Base-by-base conservation (phyloP, 306 rosid genomes). In the Cucurbita moschata region DNA sequence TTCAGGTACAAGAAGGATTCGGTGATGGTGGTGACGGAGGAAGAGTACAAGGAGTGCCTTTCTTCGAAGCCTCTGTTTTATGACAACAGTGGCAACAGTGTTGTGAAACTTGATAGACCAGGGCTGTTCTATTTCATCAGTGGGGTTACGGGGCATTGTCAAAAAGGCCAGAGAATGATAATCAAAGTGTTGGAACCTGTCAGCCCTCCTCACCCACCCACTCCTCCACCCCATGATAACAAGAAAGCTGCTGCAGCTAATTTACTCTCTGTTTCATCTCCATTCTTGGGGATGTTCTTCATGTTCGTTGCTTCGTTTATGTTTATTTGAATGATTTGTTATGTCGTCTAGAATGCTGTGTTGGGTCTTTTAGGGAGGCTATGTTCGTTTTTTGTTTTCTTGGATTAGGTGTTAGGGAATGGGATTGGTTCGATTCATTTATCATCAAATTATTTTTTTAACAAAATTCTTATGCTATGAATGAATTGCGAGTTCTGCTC, bases 81-180 rank as follows among this genome's bases (percentile, higher is more conserved):
- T 87, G 80, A 86, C 39, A 91, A 91, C 81, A 82, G 83, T 10
- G 96, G 95, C 0, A 73, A 81, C 43, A 85, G 88, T 0, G 51
- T 77, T 2, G 81, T 80, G 82, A 72, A 64, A 6, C 73, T 94
- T 26, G 86, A 85, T 16, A 39, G 86, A 4, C 73, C 96, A 0
- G 97, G 97, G 3, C n/a, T 86, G 80, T 91, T 86, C 88, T 94
- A 65, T 77, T 94, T 94, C 88, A 85, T 90, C 6, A 94, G 98
- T 71, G 97, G 98, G 21, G 85, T 90, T 52, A 71, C 83, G 1
- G 92, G 95, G 43, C 98, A 94, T 72, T 94, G 96, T 44, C 44
- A 57, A 77, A 85, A 82, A 72, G 98, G 98, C 0, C 90, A 85
- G 56, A 87, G 81, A 77, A 78, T 94, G 87, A 81, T 87, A 72